phyloP scores from a whole-genome alignment of 192 early-diverging fungal species.

The Coemansia sp. region DNA sequence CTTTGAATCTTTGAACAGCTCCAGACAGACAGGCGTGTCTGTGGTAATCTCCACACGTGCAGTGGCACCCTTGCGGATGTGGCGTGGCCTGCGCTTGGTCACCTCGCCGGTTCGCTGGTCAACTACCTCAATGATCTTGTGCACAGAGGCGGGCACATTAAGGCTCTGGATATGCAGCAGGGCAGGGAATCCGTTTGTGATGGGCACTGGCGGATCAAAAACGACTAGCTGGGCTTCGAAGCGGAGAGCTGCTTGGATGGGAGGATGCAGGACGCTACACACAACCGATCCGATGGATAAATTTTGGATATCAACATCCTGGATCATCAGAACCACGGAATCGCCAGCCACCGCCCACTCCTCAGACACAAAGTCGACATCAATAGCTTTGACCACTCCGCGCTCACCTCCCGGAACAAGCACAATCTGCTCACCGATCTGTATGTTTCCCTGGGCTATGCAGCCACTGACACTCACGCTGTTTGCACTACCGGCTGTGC shows the following conservation, averaged over 20 bases:
- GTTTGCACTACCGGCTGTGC: conserved; percentile 58
- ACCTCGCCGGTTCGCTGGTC: conserved; percentile 84
- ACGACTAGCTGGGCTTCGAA: conserved; percentile 89
- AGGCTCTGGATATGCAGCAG: conserved; percentile 85
- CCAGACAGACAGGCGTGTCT: conserved; percentile 78
- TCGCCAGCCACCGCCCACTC: conserved; percentile 97
- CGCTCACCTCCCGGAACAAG: conserved; percentile 79
- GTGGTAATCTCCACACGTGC: conserved; percentile 81
- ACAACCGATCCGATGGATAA: conserved; percentile 78
- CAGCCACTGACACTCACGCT: conserved; percentile 83
- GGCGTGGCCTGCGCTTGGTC: conserved; percentile 78
- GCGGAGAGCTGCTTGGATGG: conserved; percentile 74
- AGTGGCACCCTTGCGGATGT: conserved; percentile 60
- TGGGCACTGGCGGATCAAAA: conserved; percentile 89
- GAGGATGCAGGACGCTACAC: conserved; percentile 61
- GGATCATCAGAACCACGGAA: conserved; percentile 74
- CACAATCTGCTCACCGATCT: conserved; percentile 79
- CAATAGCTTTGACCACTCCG: conserved; percentile 78
- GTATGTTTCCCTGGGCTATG: conserved; percentile 85
- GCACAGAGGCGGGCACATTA: conserved; percentile 75
- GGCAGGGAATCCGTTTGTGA: conserved; percentile 87
- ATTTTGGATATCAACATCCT: conserved; percentile 47
- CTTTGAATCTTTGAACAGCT: conserved; percentile 82
- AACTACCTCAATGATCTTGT: conserved; percentile 72
- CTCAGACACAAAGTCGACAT: conserved; percentile 65